A percentile compares a stretch with the other conserved stretches of the same genome.
These are phyloP conservation scores for Salicornia ramosissima DNA, from an alignment of 148 eudicot species.

Conservation along the genomic window DNA sequence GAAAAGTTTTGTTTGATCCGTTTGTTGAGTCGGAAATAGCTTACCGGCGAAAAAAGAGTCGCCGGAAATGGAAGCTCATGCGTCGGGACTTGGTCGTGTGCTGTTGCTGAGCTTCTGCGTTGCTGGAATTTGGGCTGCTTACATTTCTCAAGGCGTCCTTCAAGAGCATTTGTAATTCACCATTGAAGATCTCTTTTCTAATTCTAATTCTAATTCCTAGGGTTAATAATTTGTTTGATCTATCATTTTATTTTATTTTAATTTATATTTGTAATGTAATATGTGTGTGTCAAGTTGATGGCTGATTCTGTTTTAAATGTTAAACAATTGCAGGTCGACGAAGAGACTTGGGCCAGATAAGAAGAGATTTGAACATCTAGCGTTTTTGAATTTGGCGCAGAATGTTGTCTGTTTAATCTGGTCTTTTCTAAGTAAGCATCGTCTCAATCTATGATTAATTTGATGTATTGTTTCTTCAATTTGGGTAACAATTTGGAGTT, in stretches of 20 bases:
- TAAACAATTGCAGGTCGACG: slow-evolving; percentile 55
- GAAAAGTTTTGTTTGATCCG: neutral
- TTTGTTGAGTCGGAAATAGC: neutral
- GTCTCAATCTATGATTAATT: neutral
- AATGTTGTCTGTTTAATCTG: slow-evolving; percentile 83
- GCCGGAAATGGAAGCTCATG: slow-evolving; percentile 63
- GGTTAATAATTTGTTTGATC: neutral
- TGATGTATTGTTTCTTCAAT: neutral
- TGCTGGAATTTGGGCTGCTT: slow-evolving; percentile 94
- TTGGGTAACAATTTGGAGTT: neutral
- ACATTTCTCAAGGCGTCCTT: slow-evolving; percentile 93
- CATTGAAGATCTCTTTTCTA: neutral
- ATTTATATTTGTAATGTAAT: neutral
- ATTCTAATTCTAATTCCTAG: neutral
- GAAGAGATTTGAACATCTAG: slow-evolving; percentile 87
- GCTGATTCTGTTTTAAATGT: neutral
- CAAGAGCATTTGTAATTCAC: slow-evolving; percentile 70
- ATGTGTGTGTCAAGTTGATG: neutral
- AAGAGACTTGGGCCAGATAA: slow-evolving; percentile 83
- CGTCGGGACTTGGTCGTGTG: slow-evolving; percentile 68
- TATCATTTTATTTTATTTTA: neutral
- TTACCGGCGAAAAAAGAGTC: slow-evolving; percentile 26
- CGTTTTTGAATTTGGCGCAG: slow-evolving; percentile 86
- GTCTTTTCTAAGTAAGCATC: slow-evolving; percentile 85
- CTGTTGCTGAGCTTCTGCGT: slow-evolving; percentile 67